These are phyloP conservation scores for Metarhizium anisopliae DNA, from an alignment of 2,329 filamentous ascomycete genomes.

Conservation along the genomic window DNA sequence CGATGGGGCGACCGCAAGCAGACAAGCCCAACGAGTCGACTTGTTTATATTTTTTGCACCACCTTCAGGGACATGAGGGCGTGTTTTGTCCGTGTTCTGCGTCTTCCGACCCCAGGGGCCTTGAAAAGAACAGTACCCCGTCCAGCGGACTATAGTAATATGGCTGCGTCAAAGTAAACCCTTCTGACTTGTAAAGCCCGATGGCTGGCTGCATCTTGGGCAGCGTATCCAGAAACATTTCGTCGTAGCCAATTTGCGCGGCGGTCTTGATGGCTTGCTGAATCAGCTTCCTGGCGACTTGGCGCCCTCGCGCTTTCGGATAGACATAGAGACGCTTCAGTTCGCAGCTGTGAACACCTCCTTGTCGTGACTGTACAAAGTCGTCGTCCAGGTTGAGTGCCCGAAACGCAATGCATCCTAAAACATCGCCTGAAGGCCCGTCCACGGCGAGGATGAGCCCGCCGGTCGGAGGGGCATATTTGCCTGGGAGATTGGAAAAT, in stretches of 20 bases:
- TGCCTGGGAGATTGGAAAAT: conserved; percentile 15
- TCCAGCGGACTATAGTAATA: conserved; percentile 15
- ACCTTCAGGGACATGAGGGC: no score
- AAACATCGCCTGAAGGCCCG: conserved; percentile 6
- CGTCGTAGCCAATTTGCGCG: conserved; percentile 11
- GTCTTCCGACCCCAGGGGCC: neutral
- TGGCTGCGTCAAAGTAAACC: conserved; percentile 11
- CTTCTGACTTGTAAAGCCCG: conserved; percentile 15
- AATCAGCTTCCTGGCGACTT: conserved; percentile 13
- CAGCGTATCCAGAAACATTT: conserved; percentile 17
- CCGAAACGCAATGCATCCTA: conserved; percentile 18
- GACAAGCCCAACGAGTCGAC: no score
- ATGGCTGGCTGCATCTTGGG: conserved; percentile 15
- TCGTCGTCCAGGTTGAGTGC: conserved; percentile 10
- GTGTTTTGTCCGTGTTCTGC: neutral
- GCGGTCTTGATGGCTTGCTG: conserved; percentile 10
- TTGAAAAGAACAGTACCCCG: conserved; percentile 14
- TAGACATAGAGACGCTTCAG: conserved; percentile 19
- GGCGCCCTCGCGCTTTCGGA: conserved; percentile 16
- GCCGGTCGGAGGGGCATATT: conserved; percentile 16
- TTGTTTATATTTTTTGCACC: no score
- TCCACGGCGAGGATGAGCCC: conserved; percentile 16
- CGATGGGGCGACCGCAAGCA: no score
- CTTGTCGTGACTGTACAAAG: conserved; percentile 2
- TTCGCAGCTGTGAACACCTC: conserved; percentile 12